Conservation (phyloP, 2,329 filamentous ascomycete species). For the Aspergillus tubingensis region DNA sequence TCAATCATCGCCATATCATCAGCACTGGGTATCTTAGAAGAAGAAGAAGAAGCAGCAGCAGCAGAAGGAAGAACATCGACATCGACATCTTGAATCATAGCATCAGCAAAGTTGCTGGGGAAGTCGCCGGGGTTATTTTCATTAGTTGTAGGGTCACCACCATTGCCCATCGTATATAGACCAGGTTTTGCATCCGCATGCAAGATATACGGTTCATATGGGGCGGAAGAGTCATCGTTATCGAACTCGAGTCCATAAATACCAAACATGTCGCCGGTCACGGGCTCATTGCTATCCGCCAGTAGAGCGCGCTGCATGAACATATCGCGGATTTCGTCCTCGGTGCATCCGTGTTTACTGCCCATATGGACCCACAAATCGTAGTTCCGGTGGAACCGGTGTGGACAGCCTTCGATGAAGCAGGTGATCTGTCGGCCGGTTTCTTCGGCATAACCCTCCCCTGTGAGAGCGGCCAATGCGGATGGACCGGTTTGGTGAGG, state of each 20-base stretch:
- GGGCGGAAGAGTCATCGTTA: slow-evolving; percentile 18
- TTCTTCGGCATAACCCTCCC: slow-evolving; percentile 56
- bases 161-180: background rate
- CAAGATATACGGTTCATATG: slow-evolving; percentile 18
- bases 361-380: slow-evolving; percentile 60
- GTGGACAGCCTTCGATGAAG: slow-evolving; percentile 51
- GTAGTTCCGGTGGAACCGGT: slow-evolving; percentile 59
- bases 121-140: background rate
- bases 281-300: slow-evolving; percentile 28
- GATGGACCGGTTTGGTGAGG: slow-evolving; percentile 29
- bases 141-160: background rate
- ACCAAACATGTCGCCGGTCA: slow-evolving; percentile 32
- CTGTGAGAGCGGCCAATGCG: slow-evolving; percentile 55
- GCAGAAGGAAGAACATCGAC: no score
- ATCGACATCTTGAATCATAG: slow-evolving; percentile 30
- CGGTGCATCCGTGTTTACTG: slow-evolving; percentile 42
- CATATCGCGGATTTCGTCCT: slow-evolving; percentile 43
- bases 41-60: no score
- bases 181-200: background rate
- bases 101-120: slow-evolving; percentile 20
- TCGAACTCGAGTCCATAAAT: slow-evolving; percentile 42
- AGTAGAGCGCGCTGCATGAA: slow-evolving; percentile 45
- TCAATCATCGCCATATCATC: slow-evolving; percentile 39
- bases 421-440: slow-evolving; percentile 55
- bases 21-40: slow-evolving; percentile 32